Conservation (phyloP, 768 basidiomycete genomes). For the Filobasidium floriforme region DNA sequence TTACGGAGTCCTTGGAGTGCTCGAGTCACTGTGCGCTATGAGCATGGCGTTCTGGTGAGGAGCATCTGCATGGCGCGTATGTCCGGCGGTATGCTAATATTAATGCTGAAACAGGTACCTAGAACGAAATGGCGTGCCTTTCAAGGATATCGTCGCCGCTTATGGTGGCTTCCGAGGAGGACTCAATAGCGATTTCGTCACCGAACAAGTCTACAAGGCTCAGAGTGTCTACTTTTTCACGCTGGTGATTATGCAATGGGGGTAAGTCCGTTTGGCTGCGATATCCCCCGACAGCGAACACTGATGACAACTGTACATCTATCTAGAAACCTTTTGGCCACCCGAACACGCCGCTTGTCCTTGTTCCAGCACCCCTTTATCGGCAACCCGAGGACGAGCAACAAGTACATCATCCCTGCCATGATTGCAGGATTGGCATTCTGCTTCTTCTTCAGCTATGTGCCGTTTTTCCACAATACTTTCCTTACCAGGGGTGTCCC, state of each 20-base stretch:
- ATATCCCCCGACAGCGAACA: background rate
- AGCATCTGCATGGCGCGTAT: background rate
- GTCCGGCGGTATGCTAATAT: slow-evolving; percentile 14
- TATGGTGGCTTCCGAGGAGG: slow-evolving; percentile 12
- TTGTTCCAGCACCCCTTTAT: slow-evolving; percentile 54
- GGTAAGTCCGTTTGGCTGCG: slow-evolving; percentile 24
- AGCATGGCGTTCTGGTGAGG: slow-evolving; percentile 51
- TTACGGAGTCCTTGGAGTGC: slow-evolving; percentile 54
- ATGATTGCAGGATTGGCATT: slow-evolving; percentile 50
- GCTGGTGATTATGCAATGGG: slow-evolving; percentile 56
- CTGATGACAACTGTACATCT: background rate
- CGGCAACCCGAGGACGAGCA: slow-evolving; percentile 31
- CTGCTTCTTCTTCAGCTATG: slow-evolving; percentile 47
- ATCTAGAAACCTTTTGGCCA: slow-evolving; percentile 51
- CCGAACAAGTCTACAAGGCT: slow-evolving; percentile 47
- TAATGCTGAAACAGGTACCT: slow-evolving; percentile 30
- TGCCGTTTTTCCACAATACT: slow-evolving; percentile 50
- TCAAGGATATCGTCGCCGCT: slow-evolving; percentile 22
- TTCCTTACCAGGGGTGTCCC: slow-evolving; percentile 51
- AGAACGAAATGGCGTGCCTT: slow-evolving; percentile 45
- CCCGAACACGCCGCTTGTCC: slow-evolving; percentile 54
- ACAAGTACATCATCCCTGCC: slow-evolving; percentile 51
- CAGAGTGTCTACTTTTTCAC: slow-evolving; percentile 51
- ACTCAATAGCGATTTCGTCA: slow-evolving; percentile 28
- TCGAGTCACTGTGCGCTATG: slow-evolving; percentile 52